Base-by-base conservation (phyloP, 139 green algal species). In the Chlorella ohadii region DNA sequence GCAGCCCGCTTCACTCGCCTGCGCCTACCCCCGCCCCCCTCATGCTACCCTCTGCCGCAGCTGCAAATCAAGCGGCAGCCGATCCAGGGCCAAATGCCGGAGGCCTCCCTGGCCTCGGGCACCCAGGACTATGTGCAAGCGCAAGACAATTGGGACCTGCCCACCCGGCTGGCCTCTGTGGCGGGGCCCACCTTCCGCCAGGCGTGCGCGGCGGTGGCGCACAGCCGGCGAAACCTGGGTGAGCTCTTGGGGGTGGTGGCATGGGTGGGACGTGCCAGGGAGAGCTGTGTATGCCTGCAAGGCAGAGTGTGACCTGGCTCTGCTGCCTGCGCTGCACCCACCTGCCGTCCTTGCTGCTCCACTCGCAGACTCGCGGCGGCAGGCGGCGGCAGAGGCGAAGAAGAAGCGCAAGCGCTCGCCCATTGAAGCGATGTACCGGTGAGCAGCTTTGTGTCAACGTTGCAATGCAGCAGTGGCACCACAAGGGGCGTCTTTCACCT, bases 391-490 rank as follows among this genome's bases (percentile, higher is more conserved):
- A 59, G 70, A 56, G 28, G 70, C 41, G 36, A 16, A 12, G 39
- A 77, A 77, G 70, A 57, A 59, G 39, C 63, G n/a, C 23, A n/a
- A 51, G 74, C 28, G 28, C n/a, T 33, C 27, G 25, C 66, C 56
- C 61, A 64, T 66, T 17, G 66, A 86, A 38, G 20, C 41, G 3
- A 36, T 86, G 36, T 83, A 83, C 78, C 63, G 66, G 63, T n/a
- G 85, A 86, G 65, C 44, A n/a, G n/a, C n/a, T n/a, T n/a, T n/a
- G n/a, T n/a, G n/a, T n/a, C n/a, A n/a, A n/a, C n/a, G n/a, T n/a
- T n/a, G n/a, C n/a, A n/a, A n/a, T n/a, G n/a, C n/a, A n/a, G n/a
- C n/a, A n/a, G n/a, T n/a, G n/a, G n/a, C n/a, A n/a, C n/a, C n/a
- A n/a, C n/a, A n/a, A n/a, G n/a, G n/a, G n/a, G n/a, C n/a, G n/a